Evolutionary conservation across 345 rosid species (phyloP), one percentile per base, ranked within the genome.

Genomic region (Eucalyptus urophylla): DNA sequence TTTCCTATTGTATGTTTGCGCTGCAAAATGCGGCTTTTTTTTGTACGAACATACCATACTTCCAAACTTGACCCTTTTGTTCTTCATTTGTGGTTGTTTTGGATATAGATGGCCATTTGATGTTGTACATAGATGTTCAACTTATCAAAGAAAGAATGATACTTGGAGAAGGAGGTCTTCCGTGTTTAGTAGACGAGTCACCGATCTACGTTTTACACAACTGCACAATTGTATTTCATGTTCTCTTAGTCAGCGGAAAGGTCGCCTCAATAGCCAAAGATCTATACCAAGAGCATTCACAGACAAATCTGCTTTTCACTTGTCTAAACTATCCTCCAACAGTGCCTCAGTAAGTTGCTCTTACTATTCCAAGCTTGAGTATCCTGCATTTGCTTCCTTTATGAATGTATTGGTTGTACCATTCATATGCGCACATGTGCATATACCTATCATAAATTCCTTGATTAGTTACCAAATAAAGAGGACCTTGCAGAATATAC

Each of bases 221-320:
- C 93, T 90, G 87, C 87, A 53, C 45, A 91, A 88, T 86, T 94
- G 94, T 88, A 62, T 80, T 33, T 90, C 97, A 27, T 92, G 95
- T 92, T 93, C 93, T 62, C 89, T 90, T 89, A 92, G 91, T 58
- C 92, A 89, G 90, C 92, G 90, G 37, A 91, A 88, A 91, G 90
- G 88, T 51, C 92, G 60, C 88, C 85, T 92, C 31, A 90, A 93
- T 69, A 86, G 91, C 56, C 87, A 86, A 88, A 92, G 93, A 92
- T 88, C 92, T 56, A 31, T 54, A 24, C 94, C 94, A 1, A 90
- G 94, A 87, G 95, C 93, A 54, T 96, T 96, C 89, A 50, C 67
- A 24, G 98, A 98, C 89, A 95, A 91, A 89, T 95, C 97, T 89
- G 21, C 91, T 27, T 94, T 95, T 91, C 90, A 86, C 90, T 94